Evolutionary conservation across 2,329 filamentous ascomycete species (phyloP), one percentile per base, ranked within the genome.

Genomic region (Fusarium euwallaceae): DNA sequence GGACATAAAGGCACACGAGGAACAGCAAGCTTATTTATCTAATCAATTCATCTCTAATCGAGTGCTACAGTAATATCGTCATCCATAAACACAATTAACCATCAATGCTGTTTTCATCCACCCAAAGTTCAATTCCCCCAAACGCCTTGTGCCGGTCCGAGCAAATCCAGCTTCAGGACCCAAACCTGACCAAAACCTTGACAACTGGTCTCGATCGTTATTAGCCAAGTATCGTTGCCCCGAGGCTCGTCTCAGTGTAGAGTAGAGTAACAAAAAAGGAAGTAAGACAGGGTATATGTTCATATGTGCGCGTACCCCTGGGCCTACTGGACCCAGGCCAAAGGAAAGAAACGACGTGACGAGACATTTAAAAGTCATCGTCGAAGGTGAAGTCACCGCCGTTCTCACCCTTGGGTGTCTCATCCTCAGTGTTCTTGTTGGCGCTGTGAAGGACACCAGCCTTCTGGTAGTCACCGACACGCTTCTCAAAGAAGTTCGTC

Each of bases 401-500:
- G 74, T 91, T 91, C 80, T 88, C 87, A 74, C 84, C 84, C 83
- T 89, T 86, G 73, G 87, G 83, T 70, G 91, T 86, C 8, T 80
- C 75, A 2, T 87, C 84, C 22, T 89, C 86, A n/a, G 87, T 83
- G 83, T 93, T 92, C 88, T 95, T 95, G 79, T 92, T 94, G 41
- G 72, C 72, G 87, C 94, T 95, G 81, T 93, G 93, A 95, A 99
- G 97, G 84, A 99, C 96, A 88, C 97, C 97, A 41, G 97, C 95
- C 91, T 99, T 99, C 87, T 99, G 97, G 91, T 99, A 99, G 82
- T 99, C 97, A 84, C 93, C 97, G 67, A 99, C 97, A 80, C 97
- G 95, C 94, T 99, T 99, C 93, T 99, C 97, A 84, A 99, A 99
- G 91, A 99, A 99, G 92, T 99, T 99, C 84, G 97, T 99, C 94